A percentile compares a stretch with the other conserved stretches of the same genome.
phyloP scores from a whole-genome alignment of 371 early-diverging fungal species.

The Blastocladiella emersonii region DNA sequence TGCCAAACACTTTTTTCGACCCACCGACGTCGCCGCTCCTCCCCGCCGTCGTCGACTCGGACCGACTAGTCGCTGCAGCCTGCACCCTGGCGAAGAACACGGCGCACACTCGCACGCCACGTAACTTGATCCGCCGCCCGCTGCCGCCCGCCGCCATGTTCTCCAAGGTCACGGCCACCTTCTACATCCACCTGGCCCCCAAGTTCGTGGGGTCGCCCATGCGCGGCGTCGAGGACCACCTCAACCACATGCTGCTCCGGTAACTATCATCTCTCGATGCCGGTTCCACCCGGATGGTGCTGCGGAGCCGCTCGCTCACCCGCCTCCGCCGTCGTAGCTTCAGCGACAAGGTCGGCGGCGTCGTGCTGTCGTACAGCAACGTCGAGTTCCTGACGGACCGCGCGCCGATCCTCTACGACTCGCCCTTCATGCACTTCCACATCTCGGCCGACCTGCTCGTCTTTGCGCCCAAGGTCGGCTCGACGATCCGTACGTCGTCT shows the following conservation, averaged over 20 bases:
- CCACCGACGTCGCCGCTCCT: too few relatives aligned
- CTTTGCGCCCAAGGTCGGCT: constrained; percentile 66
- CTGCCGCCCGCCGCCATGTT: constrained; percentile 22
- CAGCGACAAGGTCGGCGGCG: constrained; percentile 72
- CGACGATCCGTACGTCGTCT: constrained; percentile 45
- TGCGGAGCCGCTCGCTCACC: too few relatives aligned
- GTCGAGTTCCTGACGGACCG: constrained; percentile 38
- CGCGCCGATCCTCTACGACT: constrained; percentile 64
- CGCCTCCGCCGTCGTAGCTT: too few relatives aligned
- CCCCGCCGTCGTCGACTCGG: too few relatives aligned
- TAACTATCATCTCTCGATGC: constrained; percentile 15
- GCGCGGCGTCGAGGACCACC: constrained; percentile 61
- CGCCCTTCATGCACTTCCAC: constrained; percentile 67
- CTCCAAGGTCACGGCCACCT: constrained; percentile 37
- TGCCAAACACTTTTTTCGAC: too few relatives aligned
- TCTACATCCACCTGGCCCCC: constrained; percentile 63
- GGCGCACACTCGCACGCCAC: too few relatives aligned
- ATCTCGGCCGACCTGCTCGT: constrained; percentile 54
- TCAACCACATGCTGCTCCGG: constrained; percentile 77
- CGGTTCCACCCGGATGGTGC: too few relatives aligned
- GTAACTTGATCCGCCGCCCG: too few relatives aligned
- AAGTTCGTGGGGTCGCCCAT: constrained; percentile 46
- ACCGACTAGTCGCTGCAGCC: too few relatives aligned
- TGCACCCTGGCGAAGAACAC: too few relatives aligned
- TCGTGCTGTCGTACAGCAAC: constrained; percentile 66